These are phyloP conservation scores for Ambispora gerdemannii DNA, from an alignment of 192 early-diverging fungal genomes.

Conservation along the genomic window DNA sequence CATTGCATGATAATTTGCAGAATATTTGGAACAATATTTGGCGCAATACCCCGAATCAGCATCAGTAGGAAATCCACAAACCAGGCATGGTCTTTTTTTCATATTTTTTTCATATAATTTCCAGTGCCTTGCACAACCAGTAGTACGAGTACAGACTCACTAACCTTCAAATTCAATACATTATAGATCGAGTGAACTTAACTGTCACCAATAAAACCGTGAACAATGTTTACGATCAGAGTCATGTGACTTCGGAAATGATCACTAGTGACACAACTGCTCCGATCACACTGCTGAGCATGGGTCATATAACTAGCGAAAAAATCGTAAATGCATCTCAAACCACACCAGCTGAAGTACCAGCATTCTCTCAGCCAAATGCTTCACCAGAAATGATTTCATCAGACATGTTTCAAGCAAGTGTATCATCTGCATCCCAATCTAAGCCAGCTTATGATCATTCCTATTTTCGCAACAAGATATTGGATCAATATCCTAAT, in stretches of 20 bases:
- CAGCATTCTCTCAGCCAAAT: neutral
- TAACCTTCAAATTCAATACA: no score
- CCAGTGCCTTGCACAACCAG: no score
- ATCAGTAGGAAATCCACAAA: neutral
- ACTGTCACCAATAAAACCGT: constrained; percentile 5
- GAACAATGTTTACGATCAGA: constrained; percentile 1
- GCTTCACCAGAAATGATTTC: no score
- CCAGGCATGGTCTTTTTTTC: neutral
- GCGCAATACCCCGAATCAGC: neutral
- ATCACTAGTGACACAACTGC: constrained; percentile 2
- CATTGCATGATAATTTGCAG: neutral
- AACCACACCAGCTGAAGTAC: neutral
- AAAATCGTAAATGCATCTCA: constrained; percentile 6
- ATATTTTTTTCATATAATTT: constrained; percentile 1
- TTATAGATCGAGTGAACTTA: no score
- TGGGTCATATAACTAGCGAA: neutral
- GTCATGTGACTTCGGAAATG: constrained; percentile 3
- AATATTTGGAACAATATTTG: neutral
- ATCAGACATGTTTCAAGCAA: no score
- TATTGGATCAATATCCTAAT: no score
- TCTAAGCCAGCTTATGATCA: constrained; percentile 19
- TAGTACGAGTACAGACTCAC: no score
- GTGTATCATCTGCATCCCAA: no score
- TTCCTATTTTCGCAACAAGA: constrained; percentile 19
- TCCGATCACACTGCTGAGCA: neutral